Conservation (phyloP, 2,329 filamentous ascomycete genomes). For the Cladobotryum protrusum region DNA sequence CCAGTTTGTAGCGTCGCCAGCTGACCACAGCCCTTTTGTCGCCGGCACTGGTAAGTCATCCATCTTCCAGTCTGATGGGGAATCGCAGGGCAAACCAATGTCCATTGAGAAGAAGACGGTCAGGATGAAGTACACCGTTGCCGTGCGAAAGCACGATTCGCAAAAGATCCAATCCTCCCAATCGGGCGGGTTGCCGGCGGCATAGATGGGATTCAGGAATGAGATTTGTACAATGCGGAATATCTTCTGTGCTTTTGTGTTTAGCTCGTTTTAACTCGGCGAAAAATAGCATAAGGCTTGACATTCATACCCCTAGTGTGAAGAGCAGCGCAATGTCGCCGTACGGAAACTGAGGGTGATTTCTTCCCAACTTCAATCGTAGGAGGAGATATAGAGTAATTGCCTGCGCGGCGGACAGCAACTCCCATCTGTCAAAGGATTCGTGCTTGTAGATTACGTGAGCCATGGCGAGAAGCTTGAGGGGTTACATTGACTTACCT, state of each 20-base stretch:
- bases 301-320: conserved; percentile 3
- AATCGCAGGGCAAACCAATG: conserved; percentile 2
- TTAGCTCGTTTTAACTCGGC: too few species aligned
- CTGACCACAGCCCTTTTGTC: conserved; percentile 2
- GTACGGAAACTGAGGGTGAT: background rate
- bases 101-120: conserved; percentile 3
- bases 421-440: background rate
- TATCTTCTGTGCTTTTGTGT: too few species aligned
- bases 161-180: conserved; percentile 4
- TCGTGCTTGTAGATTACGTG: background rate
- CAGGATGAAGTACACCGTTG: background rate
- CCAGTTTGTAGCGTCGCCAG: conserved; percentile 1
- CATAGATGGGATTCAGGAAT: too few species aligned
- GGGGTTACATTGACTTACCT: background rate
- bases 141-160: conserved; percentile 5
- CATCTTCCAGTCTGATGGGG: background rate
- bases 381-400: conserved; percentile 2
- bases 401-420: conserved; percentile 4
- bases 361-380: conserved; percentile 1
- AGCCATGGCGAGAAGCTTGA: too few species aligned
- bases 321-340: conserved; percentile 8
- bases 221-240: too few species aligned
- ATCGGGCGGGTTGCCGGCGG: background rate
- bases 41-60: conserved; percentile 1
- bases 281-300: too few species aligned